These are phyloP conservation scores for Populus nigra DNA, from an alignment of 345 rosid species.

Conservation along the genomic window DNA sequence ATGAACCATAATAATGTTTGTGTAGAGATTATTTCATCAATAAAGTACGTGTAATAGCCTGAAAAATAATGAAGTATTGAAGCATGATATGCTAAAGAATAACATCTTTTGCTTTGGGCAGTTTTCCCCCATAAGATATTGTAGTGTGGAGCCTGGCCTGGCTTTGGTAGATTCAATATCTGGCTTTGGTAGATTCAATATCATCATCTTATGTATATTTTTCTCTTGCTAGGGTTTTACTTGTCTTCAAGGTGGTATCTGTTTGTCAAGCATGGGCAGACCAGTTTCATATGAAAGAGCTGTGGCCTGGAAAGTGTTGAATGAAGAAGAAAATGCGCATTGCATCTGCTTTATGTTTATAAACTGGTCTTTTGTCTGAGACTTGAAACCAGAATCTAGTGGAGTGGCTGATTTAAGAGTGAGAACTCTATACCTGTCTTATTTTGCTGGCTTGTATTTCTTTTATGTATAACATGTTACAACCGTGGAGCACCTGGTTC, in stretches of 20 bases:
- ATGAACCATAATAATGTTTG: not conserved
- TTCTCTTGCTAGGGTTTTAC: slow-evolving; percentile 63
- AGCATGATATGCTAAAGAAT: not conserved
- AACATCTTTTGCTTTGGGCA: not conserved
- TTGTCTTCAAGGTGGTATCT: slow-evolving; percentile 88
- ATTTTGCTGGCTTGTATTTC: slow-evolving; percentile 24
- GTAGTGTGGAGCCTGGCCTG: not conserved
- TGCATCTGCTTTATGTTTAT: slow-evolving; percentile 95
- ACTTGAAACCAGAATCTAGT: not conserved
- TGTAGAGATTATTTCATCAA: not conserved
- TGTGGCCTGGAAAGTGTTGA: slow-evolving; percentile 96
- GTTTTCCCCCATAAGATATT: not conserved
- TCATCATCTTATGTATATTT: not conserved
- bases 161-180: not conserved
- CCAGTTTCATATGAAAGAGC: slow-evolving; percentile 95
- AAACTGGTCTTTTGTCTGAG: slow-evolving; percentile 95
- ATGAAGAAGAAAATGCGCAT: slow-evolving; percentile 92
- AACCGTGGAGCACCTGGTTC: not conserved
- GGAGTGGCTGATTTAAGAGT: not conserved
- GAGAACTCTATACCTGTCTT: slow-evolving; percentile 7
- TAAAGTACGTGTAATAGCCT: not conserved
- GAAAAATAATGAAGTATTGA: not conserved
- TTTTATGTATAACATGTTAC: slow-evolving; percentile 10
- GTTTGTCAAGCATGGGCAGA: slow-evolving; percentile 97
- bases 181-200: not conserved